Base-by-base conservation (phyloP, 345 rosid genomes). In the Eutrema japonicum region DNA sequence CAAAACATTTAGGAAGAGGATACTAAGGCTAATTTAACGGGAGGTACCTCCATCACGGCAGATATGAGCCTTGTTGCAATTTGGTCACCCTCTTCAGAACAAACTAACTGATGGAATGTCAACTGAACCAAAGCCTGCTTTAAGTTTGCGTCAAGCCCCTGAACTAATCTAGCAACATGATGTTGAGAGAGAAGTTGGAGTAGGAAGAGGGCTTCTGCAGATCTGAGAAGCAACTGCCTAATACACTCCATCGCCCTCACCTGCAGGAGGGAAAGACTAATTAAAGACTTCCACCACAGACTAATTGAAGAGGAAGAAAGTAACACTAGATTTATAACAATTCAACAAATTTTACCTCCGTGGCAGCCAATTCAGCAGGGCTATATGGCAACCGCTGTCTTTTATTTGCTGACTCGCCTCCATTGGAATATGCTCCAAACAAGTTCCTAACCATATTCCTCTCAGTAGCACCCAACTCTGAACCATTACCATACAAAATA, bases 241-340 rank as follows among this genome's bases (percentile, higher is more conserved):
- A 95, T 83, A 67, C 98, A 92, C 78, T 95, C 99, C 99, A 90
- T 92, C 10, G 97, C 92, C 81, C 96, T 85, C 69, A 92, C 96
- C 99, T 95, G 87, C 57, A 76, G 71, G 66, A 65, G 47, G 42
- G 68, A 3, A 70, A 64, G 60, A 65, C 67, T 32, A 70, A 56
- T 22, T 58, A 48, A 35, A 11, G 47, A 58, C 62, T 65, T 51
- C 6, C 32, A 49, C 46, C 79, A 27, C 56, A 46, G 35, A 51
- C 55, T 30, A 43, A 65, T 12, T 16, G 47, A 67, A 37, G 62
- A 78, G 72, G 75, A 32, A 36, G 37, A 59, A 64, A 29, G 55
- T 52, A 48, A 61, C 18, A 73, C n/a, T 4, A 54, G 32, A 70
- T 64, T 47, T 66, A 33, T 37, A 75, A 59, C 52, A 33, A 71